A percentile compares a stretch with the other conserved stretches of the same genome.
Conservation (phyloP, 2,329 filamentous ascomycete species). For the Ophiostoma ulmi region DNA sequence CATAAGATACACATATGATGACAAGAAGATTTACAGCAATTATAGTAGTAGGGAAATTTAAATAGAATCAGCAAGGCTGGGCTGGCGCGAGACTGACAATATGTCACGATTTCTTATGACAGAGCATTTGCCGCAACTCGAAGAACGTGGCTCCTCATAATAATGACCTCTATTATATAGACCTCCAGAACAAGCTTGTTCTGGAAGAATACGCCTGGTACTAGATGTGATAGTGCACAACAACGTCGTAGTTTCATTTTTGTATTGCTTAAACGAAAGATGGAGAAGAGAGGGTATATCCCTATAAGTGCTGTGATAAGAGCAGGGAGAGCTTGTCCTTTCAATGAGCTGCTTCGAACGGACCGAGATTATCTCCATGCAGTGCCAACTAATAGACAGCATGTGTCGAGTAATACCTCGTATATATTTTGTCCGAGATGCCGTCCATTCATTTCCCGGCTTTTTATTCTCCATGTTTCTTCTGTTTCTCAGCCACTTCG, state of each 20-base stretch:
- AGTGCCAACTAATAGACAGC: not conserved
- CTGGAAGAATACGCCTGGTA: not conserved
- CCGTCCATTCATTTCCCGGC: not conserved
- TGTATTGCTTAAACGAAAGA: slow-evolving; percentile 3
- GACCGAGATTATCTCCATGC: not conserved
- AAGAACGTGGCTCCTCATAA: not conserved
- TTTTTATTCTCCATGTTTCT: not conserved
- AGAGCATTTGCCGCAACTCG: not conserved
- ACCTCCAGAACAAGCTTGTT: not conserved
- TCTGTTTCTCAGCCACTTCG: not conserved
- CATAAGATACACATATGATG: too few species aligned
- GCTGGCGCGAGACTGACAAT: not conserved
- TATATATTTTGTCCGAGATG: not conserved
- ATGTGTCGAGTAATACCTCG: not conserved
- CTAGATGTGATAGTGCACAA: not conserved
- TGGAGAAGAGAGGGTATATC: not conserved
- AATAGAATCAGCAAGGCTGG: not conserved
- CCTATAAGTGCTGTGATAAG: not conserved
- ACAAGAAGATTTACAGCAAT: too few species aligned
- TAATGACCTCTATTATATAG: not conserved
- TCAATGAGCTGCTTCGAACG: too few species aligned
- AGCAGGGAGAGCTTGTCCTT: not conserved
- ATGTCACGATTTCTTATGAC: not conserved
- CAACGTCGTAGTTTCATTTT: not conserved
- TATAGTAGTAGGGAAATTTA: too few species aligned